These are phyloP conservation scores for Arthrinium phaeospermum DNA, from an alignment of 2,329 filamentous ascomycete genomes.

Conservation along the genomic window DNA sequence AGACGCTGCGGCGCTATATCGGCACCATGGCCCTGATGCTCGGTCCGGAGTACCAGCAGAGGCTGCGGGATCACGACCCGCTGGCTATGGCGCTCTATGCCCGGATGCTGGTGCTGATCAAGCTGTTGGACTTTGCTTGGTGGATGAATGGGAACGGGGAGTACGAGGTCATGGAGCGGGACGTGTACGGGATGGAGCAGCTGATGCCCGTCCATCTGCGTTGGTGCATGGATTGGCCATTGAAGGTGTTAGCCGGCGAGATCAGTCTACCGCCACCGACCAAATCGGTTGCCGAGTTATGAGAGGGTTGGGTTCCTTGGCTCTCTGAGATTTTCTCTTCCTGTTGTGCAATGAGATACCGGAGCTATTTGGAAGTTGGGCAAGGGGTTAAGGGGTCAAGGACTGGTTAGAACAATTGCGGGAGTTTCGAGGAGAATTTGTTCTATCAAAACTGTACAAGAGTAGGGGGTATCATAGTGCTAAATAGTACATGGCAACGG, in stretches of 20 bases:
- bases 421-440: not conserved
- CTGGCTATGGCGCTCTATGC: slow-evolving; percentile 20
- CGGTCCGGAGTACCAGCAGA: not conserved
- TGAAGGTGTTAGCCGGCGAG: slow-evolving; percentile 15
- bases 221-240: slow-evolving; percentile 20
- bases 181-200: slow-evolving; percentile 19
- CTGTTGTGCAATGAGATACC: not conserved
- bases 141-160: slow-evolving; percentile 22
- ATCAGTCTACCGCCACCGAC: not conserved
- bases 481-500: not conserved
- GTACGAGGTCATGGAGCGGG: slow-evolving; percentile 20
- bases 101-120: slow-evolving; percentile 5
- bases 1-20: not conserved
- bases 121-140: slow-evolving; percentile 17
- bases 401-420: not conserved
- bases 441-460: not conserved
- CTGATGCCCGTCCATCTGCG: not conserved
- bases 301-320: not conserved
- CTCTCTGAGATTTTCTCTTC: not conserved
- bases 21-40: slow-evolving; percentile 12
- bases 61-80: slow-evolving; percentile 1
- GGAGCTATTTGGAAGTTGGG: not conserved
- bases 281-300: not conserved
- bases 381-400: not conserved
- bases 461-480: not conserved